These are phyloP conservation scores for Trichoderma gamsii DNA, from an alignment of 495 filamentous ascomycete genomes.

Conservation along the genomic window DNA sequence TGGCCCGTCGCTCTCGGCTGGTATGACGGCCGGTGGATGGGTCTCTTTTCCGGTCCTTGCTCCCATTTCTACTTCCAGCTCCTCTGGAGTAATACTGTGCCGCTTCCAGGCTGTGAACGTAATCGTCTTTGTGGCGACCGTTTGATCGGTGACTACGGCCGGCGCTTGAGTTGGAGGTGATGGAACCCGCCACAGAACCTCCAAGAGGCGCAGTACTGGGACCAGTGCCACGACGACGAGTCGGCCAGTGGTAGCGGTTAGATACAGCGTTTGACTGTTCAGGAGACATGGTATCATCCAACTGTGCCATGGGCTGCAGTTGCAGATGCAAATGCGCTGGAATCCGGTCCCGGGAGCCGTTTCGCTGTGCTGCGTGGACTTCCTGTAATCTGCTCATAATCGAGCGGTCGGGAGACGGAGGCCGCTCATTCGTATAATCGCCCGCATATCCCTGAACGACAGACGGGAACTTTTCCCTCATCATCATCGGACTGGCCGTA, in stretches of 20 bases:
- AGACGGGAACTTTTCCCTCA: slow-evolving; percentile 29
- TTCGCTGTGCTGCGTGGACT: slow-evolving; percentile 45
- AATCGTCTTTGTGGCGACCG: slow-evolving; percentile 56
- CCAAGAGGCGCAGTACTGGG: slow-evolving; percentile 35
- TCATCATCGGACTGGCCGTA: slow-evolving; percentile 47
- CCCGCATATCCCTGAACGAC: slow-evolving; percentile 21
- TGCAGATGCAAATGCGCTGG: slow-evolving; percentile 75
- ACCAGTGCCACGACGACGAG: slow-evolving; percentile 38
- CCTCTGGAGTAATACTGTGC: slow-evolving; percentile 55
- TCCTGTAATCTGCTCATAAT: slow-evolving; percentile 46
- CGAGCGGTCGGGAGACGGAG: slow-evolving; percentile 43
- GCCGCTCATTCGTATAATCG: slow-evolving; percentile 32
- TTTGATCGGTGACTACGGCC: slow-evolving; percentile 37
- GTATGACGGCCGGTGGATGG: slow-evolving; percentile 31
- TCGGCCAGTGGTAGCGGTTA: slow-evolving; percentile 41
- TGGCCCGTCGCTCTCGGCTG: slow-evolving; percentile 46
- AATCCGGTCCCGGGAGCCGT: slow-evolving; percentile 73
- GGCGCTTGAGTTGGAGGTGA: slow-evolving; percentile 36
- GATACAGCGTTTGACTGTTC: slow-evolving; percentile 43
- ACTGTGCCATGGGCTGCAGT: slow-evolving; percentile 50
- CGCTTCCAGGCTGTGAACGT: slow-evolving; percentile 79
- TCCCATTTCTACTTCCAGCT: slow-evolving; percentile 47
- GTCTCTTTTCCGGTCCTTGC: slow-evolving; percentile 48
- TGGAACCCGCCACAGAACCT: slow-evolving; percentile 24
- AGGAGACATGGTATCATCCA: slow-evolving; percentile 43